Evolutionary conservation across 2,329 filamentous ascomycete species (phyloP).

Genomic region (Tolypocladium sp.): DNA sequence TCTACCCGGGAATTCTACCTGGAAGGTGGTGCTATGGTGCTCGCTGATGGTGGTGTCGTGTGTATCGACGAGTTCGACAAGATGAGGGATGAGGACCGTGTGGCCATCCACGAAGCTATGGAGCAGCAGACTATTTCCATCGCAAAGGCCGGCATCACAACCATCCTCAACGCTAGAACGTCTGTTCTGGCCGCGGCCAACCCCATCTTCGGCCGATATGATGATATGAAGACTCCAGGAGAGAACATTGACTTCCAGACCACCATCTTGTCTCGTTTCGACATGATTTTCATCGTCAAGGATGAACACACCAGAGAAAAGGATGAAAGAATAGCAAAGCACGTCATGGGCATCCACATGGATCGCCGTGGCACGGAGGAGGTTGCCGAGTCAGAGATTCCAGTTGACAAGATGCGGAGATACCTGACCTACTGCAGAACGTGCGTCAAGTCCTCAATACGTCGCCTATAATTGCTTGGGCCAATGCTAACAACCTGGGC

Average conservation of each 20-base stretch:
- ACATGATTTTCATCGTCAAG: slow-evolving; percentile 99
- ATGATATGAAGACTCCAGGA: slow-evolving; percentile 93
- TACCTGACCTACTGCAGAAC: slow-evolving; percentile 97
- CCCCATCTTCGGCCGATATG: slow-evolving; percentile 94
- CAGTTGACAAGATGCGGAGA: slow-evolving; percentile 93
- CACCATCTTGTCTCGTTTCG: slow-evolving; percentile 94
- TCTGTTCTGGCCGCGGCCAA: slow-evolving; percentile 94
- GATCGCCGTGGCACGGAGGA: slow-evolving; percentile 77
- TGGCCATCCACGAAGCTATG: slow-evolving; percentile 99
- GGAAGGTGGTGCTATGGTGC: slow-evolving; percentile 96
- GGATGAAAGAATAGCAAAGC: slow-evolving; percentile 88
- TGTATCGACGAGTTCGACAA: slow-evolving; percentile 99
- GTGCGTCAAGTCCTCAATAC: slow-evolving; percentile 38
- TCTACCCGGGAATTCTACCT: slow-evolving; percentile 94
- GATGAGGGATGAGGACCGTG: slow-evolving; percentile 96
- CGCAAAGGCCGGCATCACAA: slow-evolving; percentile 96
- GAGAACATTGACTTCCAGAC: slow-evolving; percentile 99
- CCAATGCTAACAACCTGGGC: slow-evolving; percentile 15
- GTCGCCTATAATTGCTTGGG: background rate
- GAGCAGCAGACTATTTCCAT: slow-evolving; percentile 99
- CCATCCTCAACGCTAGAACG: slow-evolving; percentile 90
- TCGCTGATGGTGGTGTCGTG: slow-evolving; percentile 92
- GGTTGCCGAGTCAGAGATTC: slow-evolving; percentile 75
- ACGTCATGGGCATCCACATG: slow-evolving; percentile 98
- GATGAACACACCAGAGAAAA: slow-evolving; percentile 86